Evolutionary conservation across 169 alveolate genomes (phyloP), one percentile per base, ranked within the genome.

Genomic region (Theileria annulata): DNA sequence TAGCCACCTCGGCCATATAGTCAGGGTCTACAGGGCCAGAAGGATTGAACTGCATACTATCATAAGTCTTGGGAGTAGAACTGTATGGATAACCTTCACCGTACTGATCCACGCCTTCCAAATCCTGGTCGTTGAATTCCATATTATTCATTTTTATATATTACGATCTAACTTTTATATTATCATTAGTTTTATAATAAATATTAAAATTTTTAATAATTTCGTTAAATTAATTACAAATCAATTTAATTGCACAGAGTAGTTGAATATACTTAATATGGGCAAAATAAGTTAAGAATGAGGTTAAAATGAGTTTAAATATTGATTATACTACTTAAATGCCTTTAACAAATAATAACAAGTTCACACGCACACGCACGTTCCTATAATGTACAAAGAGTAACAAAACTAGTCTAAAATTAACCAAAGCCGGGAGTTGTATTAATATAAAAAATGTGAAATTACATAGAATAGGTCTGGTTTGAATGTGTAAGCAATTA

Each of bases 1-100:
- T 89, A 73, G 87, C 92, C 15, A 79, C 88, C 64, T 89, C 94
- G 77, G 73, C 86, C 67, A 83, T 78, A 42, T 89, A 89, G 74
- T 89, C 91, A 28, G 90, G 83, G 48, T 84, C 90, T 66, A 84
- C 75, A 27, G 80, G 90, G n/a, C 87, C 90, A 27, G 82, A 51
- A 25, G 47, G 84, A 8, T 25, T 75, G 69, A 74, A 82, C 59
- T 75, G 85, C 79, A 82, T 51, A 4, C 72, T 71, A 47, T 71
- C 79, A 37, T 74, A 73, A 5, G 56, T 60, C 30, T 74, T 51
- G 19, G 63, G 85, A 37, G 77, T 67, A 19, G 28, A 68, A 23
- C 42, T 77, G 70, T 82, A 82, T 13, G 31, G 76, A 67, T 82
- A 75, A 56, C 68, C 79, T 12, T 71, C 79, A 56, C 28, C 80